Evolutionary conservation across 371 early-diverging fungal species (phyloP).

Genomic region (Mortierella sp.): DNA sequence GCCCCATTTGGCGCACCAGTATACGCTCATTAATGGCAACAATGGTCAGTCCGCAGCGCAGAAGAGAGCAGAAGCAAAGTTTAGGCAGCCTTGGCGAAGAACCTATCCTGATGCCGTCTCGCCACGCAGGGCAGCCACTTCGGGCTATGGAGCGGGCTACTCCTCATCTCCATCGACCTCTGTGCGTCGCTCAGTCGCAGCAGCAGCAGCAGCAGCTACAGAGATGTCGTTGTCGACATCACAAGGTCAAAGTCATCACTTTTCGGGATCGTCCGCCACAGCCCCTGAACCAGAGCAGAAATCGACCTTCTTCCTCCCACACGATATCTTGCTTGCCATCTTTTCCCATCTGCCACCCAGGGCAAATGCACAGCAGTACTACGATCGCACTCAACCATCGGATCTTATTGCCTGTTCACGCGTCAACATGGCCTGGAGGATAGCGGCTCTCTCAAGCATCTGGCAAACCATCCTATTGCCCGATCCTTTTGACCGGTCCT

Average conservation of each 20-base stretch:
- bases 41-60: slow-evolving; percentile 6
- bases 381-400: slow-evolving; percentile 34
- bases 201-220: slow-evolving; percentile 1
- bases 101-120: slow-evolving; percentile 28
- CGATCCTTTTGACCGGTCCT: slow-evolving; percentile 45
- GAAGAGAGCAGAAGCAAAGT: slow-evolving; percentile 28
- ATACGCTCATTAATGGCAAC: neutral
- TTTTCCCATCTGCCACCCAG: slow-evolving; percentile 38
- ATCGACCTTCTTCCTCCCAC: slow-evolving; percentile 30
- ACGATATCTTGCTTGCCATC: slow-evolving; percentile 47
- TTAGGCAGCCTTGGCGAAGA: slow-evolving; percentile 44
- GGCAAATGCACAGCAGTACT: slow-evolving; percentile 50
- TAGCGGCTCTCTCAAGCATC: slow-evolving; percentile 44
- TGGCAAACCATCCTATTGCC: slow-evolving; percentile 50
- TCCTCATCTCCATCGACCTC: slow-evolving; percentile 5
- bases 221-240: neutral
- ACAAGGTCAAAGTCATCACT: neutral
- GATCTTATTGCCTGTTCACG: slow-evolving; percentile 47
- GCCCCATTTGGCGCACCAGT: too few relatives aligned
- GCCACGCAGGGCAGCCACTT: slow-evolving; percentile 3
- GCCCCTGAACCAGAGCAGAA: neutral
- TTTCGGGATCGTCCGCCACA: neutral
- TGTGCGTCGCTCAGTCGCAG: neutral
- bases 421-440: slow-evolving; percentile 52
- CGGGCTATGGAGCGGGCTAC: neutral